Conservation (phyloP, 75 land plant species). For the Pinus tabuliformis region DNA sequence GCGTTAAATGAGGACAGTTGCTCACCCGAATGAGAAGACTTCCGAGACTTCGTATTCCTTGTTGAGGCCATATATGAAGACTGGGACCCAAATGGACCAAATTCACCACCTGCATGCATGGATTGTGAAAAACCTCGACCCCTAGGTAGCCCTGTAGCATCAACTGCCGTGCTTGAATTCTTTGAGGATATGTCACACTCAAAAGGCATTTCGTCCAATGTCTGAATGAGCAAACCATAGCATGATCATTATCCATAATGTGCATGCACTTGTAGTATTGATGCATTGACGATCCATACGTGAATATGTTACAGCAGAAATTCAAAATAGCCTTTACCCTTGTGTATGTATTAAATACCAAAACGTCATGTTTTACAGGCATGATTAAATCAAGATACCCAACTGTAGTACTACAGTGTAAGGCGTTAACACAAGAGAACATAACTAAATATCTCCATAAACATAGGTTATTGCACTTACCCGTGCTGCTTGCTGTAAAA, state of each 20-base stretch:
- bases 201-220: constrained; percentile 85
- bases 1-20: constrained; percentile 23
- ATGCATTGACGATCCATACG: too few relatives aligned
- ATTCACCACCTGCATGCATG: constrained; percentile 18
- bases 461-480: constrained; percentile 22
- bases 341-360: too few relatives aligned
- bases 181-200: constrained; percentile 70
- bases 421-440: too few relatives aligned
- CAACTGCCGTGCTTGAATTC: constrained; percentile 24
- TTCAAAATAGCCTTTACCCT: too few relatives aligned
- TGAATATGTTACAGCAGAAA: too few relatives aligned
- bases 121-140: constrained; percentile 44
- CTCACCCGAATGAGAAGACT: constrained; percentile 59
- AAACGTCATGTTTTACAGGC: too few relatives aligned
- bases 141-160: constrained; percentile 77
- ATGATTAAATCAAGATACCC: too few relatives aligned
- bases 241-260: too few relatives aligned
- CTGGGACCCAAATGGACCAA: constrained; percentile 8
- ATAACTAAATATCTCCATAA: too few relatives aligned
- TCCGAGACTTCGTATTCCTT: constrained; percentile 39
- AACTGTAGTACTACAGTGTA: too few relatives aligned
- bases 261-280: too few relatives aligned
- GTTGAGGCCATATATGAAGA: constrained; percentile 49
- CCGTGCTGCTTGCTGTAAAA: constrained; percentile 67
- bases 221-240: constrained; percentile 29